Conservation (phyloP, 331 rosid species). For the Prunus yedoensis region DNA sequence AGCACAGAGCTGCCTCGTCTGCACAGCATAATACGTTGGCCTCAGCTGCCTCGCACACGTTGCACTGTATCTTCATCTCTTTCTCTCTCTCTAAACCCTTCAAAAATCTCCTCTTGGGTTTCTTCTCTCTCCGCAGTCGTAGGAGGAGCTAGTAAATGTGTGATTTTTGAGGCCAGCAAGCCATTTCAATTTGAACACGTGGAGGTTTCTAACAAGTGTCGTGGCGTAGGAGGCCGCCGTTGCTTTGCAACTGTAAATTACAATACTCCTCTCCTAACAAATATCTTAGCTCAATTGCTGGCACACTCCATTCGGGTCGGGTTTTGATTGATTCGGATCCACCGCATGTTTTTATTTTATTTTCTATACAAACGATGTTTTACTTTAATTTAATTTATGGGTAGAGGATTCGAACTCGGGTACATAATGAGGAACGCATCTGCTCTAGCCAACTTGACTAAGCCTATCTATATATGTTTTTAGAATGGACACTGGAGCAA, state of each 20-base stretch:
- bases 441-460: accelerated
- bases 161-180: constrained; percentile 37
- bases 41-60: constrained; percentile 88
- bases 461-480: not conserved
- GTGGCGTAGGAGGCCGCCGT: constrained; percentile 53
- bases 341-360: no score
- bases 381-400: no score
- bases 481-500: not conserved
- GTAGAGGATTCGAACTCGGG: no score
- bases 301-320: not conserved
- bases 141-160: constrained; percentile 37
- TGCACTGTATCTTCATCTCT: constrained; percentile 95
- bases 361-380: no score
- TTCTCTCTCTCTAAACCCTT: constrained; percentile 9
- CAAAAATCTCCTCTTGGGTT: constrained; percentile 5
- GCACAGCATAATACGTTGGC: constrained; percentile 94
- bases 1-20: constrained; percentile 94
- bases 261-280: not conserved
- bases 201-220: constrained; percentile 52
- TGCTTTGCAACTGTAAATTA: constrained; percentile 18
- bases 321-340: no score
- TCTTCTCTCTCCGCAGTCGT: not conserved
- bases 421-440: accelerated
- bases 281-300: not conserved
- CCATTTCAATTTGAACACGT: constrained; percentile 36